Conservation (phyloP, 1,139 yeast genomes). For the Candida frijolesensis region DNA sequence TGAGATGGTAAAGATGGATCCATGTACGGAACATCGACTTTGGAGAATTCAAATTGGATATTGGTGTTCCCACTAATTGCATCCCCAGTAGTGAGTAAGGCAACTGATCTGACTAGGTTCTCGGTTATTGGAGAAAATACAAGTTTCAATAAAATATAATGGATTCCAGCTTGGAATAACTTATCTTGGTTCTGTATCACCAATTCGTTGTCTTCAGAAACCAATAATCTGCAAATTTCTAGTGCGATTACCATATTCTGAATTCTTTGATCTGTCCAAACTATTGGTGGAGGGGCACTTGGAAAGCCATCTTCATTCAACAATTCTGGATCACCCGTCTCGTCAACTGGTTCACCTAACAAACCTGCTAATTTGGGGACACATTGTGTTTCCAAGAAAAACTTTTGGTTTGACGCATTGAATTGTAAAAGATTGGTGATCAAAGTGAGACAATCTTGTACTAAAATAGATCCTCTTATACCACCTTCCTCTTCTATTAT, state of each 20-base stretch:
- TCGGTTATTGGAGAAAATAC: constrained; percentile 70
- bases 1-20: constrained; percentile 75
- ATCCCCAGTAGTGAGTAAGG: constrained; percentile 77
- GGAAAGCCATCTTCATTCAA: constrained; percentile 21
- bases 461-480: constrained; percentile 83
- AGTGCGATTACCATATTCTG: constrained; percentile 66
- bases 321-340: constrained; percentile 30
- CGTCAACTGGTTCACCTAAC: constrained; percentile 60
- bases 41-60: constrained; percentile 70
- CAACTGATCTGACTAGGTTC: constrained; percentile 60
- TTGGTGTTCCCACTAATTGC: constrained; percentile 64
- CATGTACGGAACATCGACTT: constrained; percentile 87
- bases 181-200: constrained; percentile 62
- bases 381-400: constrained; percentile 84
- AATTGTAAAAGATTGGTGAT: constrained; percentile 72
- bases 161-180: constrained; percentile 63
- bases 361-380: constrained; percentile 64
- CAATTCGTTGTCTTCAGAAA: constrained; percentile 72
- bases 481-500: constrained; percentile 90
- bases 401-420: constrained; percentile 88
- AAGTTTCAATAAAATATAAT: constrained; percentile 65
- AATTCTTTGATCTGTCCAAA: constrained; percentile 75
- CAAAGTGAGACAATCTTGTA: constrained; percentile 83
- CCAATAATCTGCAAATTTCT: constrained; percentile 74
- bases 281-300: constrained; percentile 35